Conservation (phyloP, 139 green algal genomes). For the Micractinium conductrix region DNA sequence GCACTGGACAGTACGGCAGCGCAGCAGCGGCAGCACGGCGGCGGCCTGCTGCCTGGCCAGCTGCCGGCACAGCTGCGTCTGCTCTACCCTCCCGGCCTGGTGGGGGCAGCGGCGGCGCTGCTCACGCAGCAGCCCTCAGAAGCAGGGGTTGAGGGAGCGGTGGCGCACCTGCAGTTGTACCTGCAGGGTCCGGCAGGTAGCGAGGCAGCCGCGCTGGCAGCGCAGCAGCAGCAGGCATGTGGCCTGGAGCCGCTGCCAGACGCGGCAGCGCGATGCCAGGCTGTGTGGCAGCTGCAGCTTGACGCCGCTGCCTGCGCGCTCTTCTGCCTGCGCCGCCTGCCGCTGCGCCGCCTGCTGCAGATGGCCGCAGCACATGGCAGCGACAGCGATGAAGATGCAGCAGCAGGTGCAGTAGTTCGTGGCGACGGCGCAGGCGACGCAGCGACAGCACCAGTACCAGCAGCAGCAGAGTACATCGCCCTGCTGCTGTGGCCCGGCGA, state of each 20-base stretch:
- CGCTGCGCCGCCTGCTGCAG: background rate
- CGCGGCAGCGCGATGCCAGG: background rate
- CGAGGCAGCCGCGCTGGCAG: background rate
- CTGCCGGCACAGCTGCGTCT: conserved; percentile 4
- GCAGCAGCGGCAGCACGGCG: background rate
- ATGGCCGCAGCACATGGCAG: background rate
- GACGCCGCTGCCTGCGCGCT: conserved; percentile 4
- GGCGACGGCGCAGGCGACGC: background rate
- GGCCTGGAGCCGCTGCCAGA: background rate
- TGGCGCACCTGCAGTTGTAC: background rate
- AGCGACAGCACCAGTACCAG: background rate
- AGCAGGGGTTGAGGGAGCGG: background rate
- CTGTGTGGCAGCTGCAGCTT: conserved; percentile 16
- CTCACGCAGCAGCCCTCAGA: background rate
- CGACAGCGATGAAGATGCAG: background rate
- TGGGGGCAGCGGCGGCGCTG: background rate
- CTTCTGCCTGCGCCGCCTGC: conserved; percentile 18
- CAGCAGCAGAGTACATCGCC: background rate
- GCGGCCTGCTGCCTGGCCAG: background rate
- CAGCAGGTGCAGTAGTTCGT: background rate
- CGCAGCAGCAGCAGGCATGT: background rate
- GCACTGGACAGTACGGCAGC: background rate
- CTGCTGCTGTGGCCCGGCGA: background rate
- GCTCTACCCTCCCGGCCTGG: conserved; percentile 6
- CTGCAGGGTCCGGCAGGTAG: background rate